phyloP scores from a whole-genome alignment of 352 stramenopile genomes.

The Albugo laibachii region DNA sequence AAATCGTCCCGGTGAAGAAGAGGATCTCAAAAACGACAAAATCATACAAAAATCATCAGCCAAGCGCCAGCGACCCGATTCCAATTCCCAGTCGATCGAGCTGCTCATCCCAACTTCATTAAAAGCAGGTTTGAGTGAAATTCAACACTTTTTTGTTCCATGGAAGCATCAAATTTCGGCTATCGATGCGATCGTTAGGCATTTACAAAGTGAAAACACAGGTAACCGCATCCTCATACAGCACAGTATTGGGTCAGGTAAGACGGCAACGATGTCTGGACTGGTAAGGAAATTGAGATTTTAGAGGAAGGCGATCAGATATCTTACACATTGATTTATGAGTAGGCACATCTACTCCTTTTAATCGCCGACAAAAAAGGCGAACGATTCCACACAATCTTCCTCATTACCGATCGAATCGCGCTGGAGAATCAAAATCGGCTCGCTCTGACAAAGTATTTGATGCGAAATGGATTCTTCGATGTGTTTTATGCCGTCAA shows the following conservation, averaged over 20 bases:
- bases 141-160: conserved; percentile 4
- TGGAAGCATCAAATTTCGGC: conserved; percentile 44
- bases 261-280: conserved; percentile 58
- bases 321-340: neutral
- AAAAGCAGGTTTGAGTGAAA: too few relatives aligned
- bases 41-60: conserved; percentile 6
- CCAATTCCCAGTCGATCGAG: too few relatives aligned
- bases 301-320: too few relatives aligned
- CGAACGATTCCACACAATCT: conserved; percentile 46
- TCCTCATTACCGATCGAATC: conserved; percentile 64
- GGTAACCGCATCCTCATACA: conserved; percentile 15
- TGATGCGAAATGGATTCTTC: conserved; percentile 49
- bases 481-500: conserved; percentile 51
- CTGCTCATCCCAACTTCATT: too few relatives aligned
- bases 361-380: conserved; percentile 19
- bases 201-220: conserved; percentile 12
- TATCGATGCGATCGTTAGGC: conserved; percentile 25
- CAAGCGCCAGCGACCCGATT: conserved; percentile 2
- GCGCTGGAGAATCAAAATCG: conserved; percentile 69
- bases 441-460: conserved; percentile 39
- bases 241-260: conserved; percentile 66
- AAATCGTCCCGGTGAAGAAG: conserved; percentile 16
- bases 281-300: conserved; percentile 12
- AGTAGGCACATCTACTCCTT: conserved; percentile 40
- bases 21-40: neutral